phyloP scores from a whole-genome alignment of 129 eudicot genomes.

The Silybum marianum region DNA sequence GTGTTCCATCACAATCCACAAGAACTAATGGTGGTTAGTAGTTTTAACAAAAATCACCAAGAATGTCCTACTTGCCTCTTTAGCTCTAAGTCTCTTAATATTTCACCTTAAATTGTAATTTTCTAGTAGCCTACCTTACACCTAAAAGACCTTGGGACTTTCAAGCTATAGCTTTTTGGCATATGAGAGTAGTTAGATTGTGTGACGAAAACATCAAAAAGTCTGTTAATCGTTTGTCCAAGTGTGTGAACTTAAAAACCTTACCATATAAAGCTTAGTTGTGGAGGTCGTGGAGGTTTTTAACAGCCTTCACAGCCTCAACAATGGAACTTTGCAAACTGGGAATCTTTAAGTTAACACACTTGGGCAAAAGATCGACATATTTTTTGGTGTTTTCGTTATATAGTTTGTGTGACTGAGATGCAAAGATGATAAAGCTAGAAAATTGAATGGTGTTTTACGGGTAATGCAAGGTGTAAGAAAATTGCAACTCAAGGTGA shows the following conservation, averaged over 20 bases:
- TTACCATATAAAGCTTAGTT: too few species aligned
- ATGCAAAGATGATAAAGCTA: background rate
- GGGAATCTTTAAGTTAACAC: background rate
- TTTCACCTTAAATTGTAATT: background rate
- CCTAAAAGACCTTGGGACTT: too few species aligned
- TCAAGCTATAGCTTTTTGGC: too few species aligned
- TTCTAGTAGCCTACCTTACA: too few species aligned
- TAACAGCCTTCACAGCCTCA: background rate
- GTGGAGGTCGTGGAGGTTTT: too few species aligned
- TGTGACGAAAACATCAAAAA: too few species aligned
- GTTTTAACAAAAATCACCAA: background rate
- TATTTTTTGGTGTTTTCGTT: background rate
- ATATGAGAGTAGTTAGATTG: too few species aligned
- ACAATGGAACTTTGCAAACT: background rate
- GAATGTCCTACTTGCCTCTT: background rate
- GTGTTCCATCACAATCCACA: background rate
- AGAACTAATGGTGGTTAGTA: background rate
- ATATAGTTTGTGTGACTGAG: too few species aligned
- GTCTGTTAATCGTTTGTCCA: too few species aligned
- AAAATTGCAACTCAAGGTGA: background rate
- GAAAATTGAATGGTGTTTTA: background rate
- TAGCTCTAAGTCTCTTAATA: background rate
- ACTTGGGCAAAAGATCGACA: background rate
- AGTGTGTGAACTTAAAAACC: too few species aligned
- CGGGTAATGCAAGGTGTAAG: background rate